phyloP scores from a whole-genome alignment of 768 basidiomycete species.

The Leccinum subtestaceum region DNA sequence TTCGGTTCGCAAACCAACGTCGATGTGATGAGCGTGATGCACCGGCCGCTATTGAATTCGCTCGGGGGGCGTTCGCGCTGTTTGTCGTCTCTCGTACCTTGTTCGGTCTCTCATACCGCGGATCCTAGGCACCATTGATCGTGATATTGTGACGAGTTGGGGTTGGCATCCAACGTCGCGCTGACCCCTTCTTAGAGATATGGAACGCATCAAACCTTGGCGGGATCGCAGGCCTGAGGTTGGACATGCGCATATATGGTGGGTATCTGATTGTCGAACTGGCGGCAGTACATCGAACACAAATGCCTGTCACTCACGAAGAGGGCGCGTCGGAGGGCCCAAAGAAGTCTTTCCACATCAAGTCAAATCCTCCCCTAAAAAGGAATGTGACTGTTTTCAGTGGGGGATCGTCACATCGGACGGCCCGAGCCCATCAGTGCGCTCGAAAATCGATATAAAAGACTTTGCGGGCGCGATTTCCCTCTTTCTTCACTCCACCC shows the following conservation, averaged over 20 bases:
- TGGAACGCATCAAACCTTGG: background rate
- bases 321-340: slow-evolving; percentile 22
- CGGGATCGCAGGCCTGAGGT: background rate
- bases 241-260: slow-evolving; percentile 1
- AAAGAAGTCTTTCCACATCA: slow-evolving; percentile 30
- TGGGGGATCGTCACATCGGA: slow-evolving; percentile 33
- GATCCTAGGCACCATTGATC: slow-evolving; percentile 19
- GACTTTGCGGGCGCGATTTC: slow-evolving; percentile 18
- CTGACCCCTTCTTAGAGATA: background rate
- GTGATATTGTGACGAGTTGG: slow-evolving; percentile 25
- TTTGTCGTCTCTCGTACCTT: background rate
- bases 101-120: slow-evolving; percentile 20
- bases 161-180: slow-evolving; percentile 16
- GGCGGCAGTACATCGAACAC: slow-evolving; percentile 13
- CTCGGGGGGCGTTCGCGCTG: background rate
- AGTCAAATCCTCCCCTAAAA: slow-evolving; percentile 32
- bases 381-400: slow-evolving; percentile 30
- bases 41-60: background rate
- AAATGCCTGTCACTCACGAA: slow-evolving; percentile 27
- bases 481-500: slow-evolving; percentile 41
- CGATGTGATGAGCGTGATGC: background rate
- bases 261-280: slow-evolving; percentile 28
- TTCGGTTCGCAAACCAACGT: background rate
- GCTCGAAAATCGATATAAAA: slow-evolving; percentile 37
- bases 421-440: slow-evolving; percentile 17